Percentiles rank a stretch among this genome's conserved stretches.
phyloP scores from a whole-genome alignment of 1,284 basidiomycete species.

The Apiotrichum brassicae region DNA sequence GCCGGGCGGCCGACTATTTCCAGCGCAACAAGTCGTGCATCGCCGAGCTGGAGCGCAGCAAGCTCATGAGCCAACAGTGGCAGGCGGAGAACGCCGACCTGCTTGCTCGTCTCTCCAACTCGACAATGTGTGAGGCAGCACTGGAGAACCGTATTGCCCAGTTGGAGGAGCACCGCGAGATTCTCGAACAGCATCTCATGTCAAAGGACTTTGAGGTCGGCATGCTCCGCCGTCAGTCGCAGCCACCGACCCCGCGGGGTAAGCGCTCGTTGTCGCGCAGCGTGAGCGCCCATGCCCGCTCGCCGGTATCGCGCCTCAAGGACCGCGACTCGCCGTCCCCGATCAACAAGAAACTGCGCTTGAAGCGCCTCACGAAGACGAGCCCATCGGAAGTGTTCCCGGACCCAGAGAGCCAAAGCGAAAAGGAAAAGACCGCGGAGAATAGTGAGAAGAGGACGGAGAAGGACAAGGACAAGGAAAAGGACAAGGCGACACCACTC shows the following conservation, averaged over 20 bases:
- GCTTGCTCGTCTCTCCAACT: background rate
- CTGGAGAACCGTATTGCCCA: background rate
- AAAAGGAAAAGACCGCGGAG: background rate
- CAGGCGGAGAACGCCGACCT: conserved; percentile 13
- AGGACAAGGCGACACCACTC: background rate
- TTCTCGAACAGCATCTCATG: background rate
- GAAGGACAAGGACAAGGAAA: background rate
- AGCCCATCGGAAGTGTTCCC: background rate
- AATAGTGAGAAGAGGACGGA: background rate
- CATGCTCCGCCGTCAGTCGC: background rate
- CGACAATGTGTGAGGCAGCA: background rate
- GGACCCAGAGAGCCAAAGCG: background rate
- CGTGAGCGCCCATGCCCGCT: background rate
- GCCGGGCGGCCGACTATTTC: conserved; percentile 2
- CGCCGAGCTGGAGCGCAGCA: conserved; percentile 25
- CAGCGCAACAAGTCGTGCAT: conserved; percentile 23
- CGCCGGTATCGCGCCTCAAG: background rate
- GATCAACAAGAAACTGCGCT: background rate
- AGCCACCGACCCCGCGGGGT: background rate
- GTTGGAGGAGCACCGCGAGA: background rate
- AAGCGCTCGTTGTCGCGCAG: background rate
- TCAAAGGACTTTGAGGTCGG: conserved; percentile 10
- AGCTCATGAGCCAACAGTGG: conserved; percentile 21
- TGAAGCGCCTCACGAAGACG: background rate
- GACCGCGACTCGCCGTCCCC: background rate